Evolutionary conservation across 2,329 filamentous ascomycete species (phyloP).

Genomic region (Fusarium nisikadoi): DNA sequence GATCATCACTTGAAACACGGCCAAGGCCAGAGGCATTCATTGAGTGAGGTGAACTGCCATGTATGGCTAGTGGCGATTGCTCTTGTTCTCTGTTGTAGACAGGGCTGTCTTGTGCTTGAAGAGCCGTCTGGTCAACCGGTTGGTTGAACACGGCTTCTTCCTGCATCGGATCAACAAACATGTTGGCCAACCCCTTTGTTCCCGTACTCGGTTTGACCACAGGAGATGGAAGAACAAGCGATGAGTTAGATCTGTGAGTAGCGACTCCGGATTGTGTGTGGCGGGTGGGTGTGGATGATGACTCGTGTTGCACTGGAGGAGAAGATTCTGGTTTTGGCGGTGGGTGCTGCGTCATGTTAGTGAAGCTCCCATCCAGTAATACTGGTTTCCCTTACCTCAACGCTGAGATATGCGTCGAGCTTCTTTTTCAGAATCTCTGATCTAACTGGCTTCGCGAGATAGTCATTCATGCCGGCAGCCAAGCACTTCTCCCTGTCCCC

Average conservation of each 20-base stretch:
- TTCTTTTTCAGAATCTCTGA: conserved; percentile 88
- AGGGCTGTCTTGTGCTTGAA: conserved; percentile 44
- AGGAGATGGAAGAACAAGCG: conserved; percentile 13
- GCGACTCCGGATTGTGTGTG: conserved; percentile 9
- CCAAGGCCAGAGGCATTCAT: conserved; percentile 40
- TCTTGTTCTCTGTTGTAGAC: conserved; percentile 36
- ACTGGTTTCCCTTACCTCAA: conserved; percentile 43
- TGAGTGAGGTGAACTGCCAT: conserved; percentile 39
- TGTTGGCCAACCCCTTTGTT: conserved; percentile 10
- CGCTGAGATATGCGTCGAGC: conserved; percentile 68
- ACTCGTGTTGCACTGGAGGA: not conserved
- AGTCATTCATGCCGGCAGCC: conserved; percentile 98
- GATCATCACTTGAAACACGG: conserved; percentile 50
- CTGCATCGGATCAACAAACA: conserved; percentile 45
- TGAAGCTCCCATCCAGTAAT: not conserved
- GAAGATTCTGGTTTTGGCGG: conserved; percentile 16
- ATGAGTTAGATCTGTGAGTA: conserved; percentile 16
- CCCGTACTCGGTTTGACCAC: conserved; percentile 6
- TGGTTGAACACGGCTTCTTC: conserved; percentile 49
- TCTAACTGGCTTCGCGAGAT: conserved; percentile 93
- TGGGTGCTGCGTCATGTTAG: conserved; percentile 32
- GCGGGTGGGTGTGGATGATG: conserved; percentile 10
- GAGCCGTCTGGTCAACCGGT: conserved; percentile 43
- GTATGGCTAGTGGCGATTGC: conserved; percentile 34
- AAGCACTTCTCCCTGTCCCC: conserved; percentile 95